These are phyloP conservation scores for Iberis amara DNA, from an alignment of 441 rosid species.

Conservation along the genomic window DNA sequence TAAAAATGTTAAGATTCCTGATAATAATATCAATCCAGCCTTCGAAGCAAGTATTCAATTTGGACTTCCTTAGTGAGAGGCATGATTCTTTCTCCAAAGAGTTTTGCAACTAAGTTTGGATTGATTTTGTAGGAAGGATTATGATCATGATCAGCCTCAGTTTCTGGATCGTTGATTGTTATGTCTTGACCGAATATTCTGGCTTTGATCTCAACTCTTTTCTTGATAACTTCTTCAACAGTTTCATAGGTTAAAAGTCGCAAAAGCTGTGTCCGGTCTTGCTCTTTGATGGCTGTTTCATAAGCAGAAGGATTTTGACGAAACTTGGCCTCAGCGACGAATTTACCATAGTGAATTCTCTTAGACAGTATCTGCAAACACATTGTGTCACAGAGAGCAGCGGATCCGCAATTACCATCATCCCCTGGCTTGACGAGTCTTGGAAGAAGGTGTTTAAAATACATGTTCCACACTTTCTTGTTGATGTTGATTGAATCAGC, in stretches of 20 bases:
- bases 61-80: conserved; percentile 40
- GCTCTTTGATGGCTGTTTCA: conserved; percentile 58
- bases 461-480: conserved; percentile 69
- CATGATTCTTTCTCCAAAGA: conserved; percentile 26
- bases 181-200: conserved; percentile 64
- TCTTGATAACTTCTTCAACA: conserved; percentile 64
- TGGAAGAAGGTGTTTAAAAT: conserved; percentile 72
- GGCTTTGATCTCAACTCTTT: conserved; percentile 68
- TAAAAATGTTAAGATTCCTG: conserved; percentile 15
- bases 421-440: conserved; percentile 69
- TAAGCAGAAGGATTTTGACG: conserved; percentile 50
- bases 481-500: conserved; percentile 76
- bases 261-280: conserved; percentile 57
- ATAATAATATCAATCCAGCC: conserved; percentile 29
- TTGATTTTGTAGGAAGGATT: conserved; percentile 63
- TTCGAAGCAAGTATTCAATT: conserved; percentile 36
- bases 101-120: conserved; percentile 47
- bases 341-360: conserved; percentile 84
- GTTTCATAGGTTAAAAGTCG: conserved; percentile 53
- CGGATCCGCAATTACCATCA: conserved; percentile 79
- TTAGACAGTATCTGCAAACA: conserved; percentile 85
- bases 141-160: conserved; percentile 41
- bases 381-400: conserved; percentile 82
- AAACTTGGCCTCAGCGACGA: conserved; percentile 86
- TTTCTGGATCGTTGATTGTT: conserved; percentile 30